phyloP scores from a whole-genome alignment of 257 asterid species.

The Lavandula angustifolia region DNA sequence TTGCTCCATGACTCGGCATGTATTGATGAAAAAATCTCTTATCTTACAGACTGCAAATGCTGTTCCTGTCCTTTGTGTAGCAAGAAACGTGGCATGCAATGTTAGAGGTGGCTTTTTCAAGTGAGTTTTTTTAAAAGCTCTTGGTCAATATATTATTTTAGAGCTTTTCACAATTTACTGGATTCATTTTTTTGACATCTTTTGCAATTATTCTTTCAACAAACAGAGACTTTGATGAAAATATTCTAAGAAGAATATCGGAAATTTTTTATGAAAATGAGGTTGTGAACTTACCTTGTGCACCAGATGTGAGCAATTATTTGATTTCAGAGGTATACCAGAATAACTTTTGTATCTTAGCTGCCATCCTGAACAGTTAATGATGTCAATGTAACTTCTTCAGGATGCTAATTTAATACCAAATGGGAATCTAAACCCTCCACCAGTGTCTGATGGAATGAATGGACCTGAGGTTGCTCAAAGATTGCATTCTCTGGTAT shows the following conservation, averaged over 20 bases:
- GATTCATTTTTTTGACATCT: slow-evolving; percentile 18
- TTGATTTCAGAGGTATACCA: slow-evolving; percentile 80
- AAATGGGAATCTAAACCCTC: slow-evolving; percentile 66
- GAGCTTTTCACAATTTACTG: slow-evolving; percentile 12
- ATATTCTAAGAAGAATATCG: slow-evolving; percentile 58
- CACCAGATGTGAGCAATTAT: slow-evolving; percentile 96
- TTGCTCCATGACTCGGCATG: slow-evolving; percentile 1
- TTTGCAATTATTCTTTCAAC: slow-evolving; percentile 9
- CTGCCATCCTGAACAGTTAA: slow-evolving; percentile 28
- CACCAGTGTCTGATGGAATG: slow-evolving; percentile 77
- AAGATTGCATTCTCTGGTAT: slow-evolving; percentile 59
- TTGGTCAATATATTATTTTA: slow-evolving; percentile 16
- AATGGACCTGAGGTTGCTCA: slow-evolving; percentile 76
- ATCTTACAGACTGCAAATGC: slow-evolving; percentile 68
- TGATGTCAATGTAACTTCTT: slow-evolving; percentile 25
- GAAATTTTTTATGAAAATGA: slow-evolving; percentile 88
- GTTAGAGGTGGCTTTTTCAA: slow-evolving; percentile 95
- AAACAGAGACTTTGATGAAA: slow-evolving; percentile 85
- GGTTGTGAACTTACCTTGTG: slow-evolving; percentile 65
- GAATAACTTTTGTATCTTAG: background rate
- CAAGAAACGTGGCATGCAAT: slow-evolving; percentile 98
- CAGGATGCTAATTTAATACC: slow-evolving; percentile 73
- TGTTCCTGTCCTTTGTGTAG: slow-evolving; percentile 95
- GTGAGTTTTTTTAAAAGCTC: slow-evolving; percentile 46
- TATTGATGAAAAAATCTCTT: slow-evolving; percentile 22